Conservation (phyloP, 768 basidiomycete species). For the Pleurotus djamor region DNA sequence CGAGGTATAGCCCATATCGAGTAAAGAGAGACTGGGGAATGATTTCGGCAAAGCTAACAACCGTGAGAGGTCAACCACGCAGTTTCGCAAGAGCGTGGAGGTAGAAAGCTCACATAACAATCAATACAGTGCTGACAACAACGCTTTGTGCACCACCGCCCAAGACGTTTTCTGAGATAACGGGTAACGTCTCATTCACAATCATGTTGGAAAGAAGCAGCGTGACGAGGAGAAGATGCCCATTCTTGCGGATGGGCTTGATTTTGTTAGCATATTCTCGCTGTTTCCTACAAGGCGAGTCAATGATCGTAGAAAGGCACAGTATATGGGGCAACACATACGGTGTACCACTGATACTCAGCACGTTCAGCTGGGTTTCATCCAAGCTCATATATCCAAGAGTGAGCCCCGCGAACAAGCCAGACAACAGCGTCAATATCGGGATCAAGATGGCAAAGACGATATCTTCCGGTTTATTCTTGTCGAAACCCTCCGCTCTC, state of each 20-base stretch:
- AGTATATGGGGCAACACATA: constrained; percentile 31
- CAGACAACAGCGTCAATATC: constrained; percentile 77
- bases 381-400: constrained; percentile 93
- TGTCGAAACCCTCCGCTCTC: constrained; percentile 20
- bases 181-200: constrained; percentile 83
- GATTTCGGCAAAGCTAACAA: constrained; percentile 78
- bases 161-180: constrained; percentile 77
- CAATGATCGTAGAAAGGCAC: not conserved
- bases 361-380: constrained; percentile 86
- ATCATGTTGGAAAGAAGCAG: constrained; percentile 90
- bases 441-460: constrained; percentile 67
- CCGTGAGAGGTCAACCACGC: constrained; percentile 7
- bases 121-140: constrained; percentile 78
- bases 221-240: constrained; percentile 80
- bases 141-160: constrained; percentile 80
- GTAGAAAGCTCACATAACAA: constrained; percentile 71
- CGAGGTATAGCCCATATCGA: constrained; percentile 85
- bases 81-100: not conserved
- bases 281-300: constrained; percentile 53
- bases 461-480: constrained; percentile 27
- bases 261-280: constrained; percentile 81
- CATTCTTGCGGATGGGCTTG: constrained; percentile 81
- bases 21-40: constrained; percentile 94
- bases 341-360: constrained; percentile 84
- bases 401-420: constrained; percentile 89